Evolutionary conservation across 176 grass and related monocot genomes (phyloP).

Genomic region (Eremochloa ophiuroides): DNA sequence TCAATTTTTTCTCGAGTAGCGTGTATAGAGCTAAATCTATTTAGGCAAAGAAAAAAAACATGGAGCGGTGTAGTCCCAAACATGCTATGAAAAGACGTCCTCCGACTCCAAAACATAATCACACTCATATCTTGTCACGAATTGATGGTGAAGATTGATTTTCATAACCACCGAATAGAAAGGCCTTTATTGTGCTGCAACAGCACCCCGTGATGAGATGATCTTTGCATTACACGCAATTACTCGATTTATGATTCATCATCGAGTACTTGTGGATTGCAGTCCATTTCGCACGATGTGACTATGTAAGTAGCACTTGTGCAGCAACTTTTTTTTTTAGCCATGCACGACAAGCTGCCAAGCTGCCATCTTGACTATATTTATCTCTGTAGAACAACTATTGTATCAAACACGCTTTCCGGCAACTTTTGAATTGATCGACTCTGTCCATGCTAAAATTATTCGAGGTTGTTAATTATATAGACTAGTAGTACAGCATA

Average conservation of each 20-base stretch:
- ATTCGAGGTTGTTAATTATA: slow-evolving; percentile 1
- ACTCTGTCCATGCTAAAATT: not conserved
- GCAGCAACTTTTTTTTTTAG: not conserved
- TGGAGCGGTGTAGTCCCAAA: no score
- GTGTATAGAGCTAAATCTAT: no score
- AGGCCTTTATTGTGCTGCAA: slow-evolving; percentile 36
- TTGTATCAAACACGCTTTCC: not conserved
- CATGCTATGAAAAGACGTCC: no score
- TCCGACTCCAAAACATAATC: slow-evolving; percentile 22
- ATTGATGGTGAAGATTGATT: slow-evolving; percentile 34
- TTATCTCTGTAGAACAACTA: not conserved
- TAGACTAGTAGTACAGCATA: not conserved
- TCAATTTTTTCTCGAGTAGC: no score
- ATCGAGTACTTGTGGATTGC: not conserved
- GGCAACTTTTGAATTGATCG: slow-evolving; percentile 10
- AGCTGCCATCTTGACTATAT: not conserved
- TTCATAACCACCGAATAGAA: slow-evolving; percentile 43
- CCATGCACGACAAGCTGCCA: not conserved
- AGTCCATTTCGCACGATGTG: not conserved
- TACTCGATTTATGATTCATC: not conserved
- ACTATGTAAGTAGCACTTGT: not conserved
- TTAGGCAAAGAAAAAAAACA: no score
- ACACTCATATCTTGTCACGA: slow-evolving; percentile 20
- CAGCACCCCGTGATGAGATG: slow-evolving; percentile 23
- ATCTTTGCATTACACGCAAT: slow-evolving; percentile 28